Evolutionary conservation across 2,329 filamentous ascomycete species (phyloP), one percentile per base, ranked within the genome.

Genomic region (Colletotrichum godetiae): DNA sequence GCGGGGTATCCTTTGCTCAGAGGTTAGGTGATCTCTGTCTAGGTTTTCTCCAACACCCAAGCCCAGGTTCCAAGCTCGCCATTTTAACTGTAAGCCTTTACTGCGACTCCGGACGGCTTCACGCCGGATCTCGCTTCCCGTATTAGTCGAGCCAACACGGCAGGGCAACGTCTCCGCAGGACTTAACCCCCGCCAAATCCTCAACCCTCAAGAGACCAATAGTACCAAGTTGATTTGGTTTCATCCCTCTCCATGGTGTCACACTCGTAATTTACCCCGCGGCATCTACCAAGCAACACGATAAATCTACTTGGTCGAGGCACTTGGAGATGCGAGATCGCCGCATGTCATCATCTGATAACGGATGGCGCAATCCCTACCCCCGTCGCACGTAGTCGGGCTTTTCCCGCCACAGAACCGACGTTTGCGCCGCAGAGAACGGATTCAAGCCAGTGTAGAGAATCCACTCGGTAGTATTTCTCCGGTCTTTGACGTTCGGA

Each of bases 301-400:
- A 42, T 27, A 6, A 27, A 27, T 42, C 42, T 57, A 61, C 58
- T 65, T 58, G 62, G 61, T 56, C 46, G 56, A 69, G 52, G 29
- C 27, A 37, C 59, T 64, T 65, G 59, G 72, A 61, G 60, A 63
- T 33, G 59, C 19, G 27, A 61, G 59, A 73, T 73, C 73, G 65
- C 49, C 69, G 13, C 49, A 64, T 61, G 52, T 74, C 73, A 70
- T 70, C 73, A 75, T 75, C 63, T 75, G 73, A 71, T 74, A 71
- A 67, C 46, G 66, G 66, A 75, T 75, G 61, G 67, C 71, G 73
- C 73, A 74, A 75, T 73, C 67, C 29, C 67, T 56, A 73, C 58
- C 52, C 59, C 46, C 59, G 24, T 27, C 56, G 6, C 27, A 29
- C 15, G 61, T n/a, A 52, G 15, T 72, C 52, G 62, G 65, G 31